Percentiles rank a stretch among this genome's conserved stretches.
Conservation (phyloP, 164 flowering plant species). For the Saururus chinensis region DNA sequence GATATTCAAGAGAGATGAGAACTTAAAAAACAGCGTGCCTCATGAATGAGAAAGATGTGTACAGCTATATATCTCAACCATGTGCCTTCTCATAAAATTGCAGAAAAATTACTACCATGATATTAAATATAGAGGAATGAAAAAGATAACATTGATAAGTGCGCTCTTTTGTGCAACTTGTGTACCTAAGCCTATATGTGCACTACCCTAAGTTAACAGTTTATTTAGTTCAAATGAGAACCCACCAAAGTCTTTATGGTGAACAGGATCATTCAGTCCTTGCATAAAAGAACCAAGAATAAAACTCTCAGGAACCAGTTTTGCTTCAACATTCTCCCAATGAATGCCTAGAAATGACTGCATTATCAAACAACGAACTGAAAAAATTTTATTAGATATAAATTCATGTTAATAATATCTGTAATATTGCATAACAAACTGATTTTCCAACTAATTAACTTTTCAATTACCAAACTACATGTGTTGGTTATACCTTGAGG, state of each 20-base stretch:
- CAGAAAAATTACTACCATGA: not conserved
- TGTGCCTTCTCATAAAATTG: not conserved
- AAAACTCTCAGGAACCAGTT: conserved; percentile 62
- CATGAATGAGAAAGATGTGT: not conserved
- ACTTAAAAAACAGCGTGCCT: not conserved
- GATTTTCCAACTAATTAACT: not conserved
- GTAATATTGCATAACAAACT: not conserved
- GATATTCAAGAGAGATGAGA: not conserved
- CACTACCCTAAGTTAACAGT: not conserved
- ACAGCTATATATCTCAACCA: not conserved
- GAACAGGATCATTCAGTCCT: conserved; percentile 78
- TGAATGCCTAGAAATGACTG: conserved; percentile 72
- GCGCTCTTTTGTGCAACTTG: not conserved
- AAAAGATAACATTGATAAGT: too few species aligned
- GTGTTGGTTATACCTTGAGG: conserved; percentile 57
- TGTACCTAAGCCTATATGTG: not conserved
- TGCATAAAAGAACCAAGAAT: conserved; percentile 66
- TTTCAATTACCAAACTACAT: not conserved
- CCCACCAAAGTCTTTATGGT: conserved; percentile 95
- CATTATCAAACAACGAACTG: conserved; percentile 93
- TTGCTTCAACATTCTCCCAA: conserved; percentile 48
- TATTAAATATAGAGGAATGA: too few species aligned
- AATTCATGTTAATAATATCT: too few species aligned
- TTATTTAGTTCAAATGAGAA: not conserved
- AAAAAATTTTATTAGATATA: conserved; percentile 7